phyloP scores from a whole-genome alignment of 2,329 filamentous ascomycete genomes.

The Raffaelea albimanens region DNA sequence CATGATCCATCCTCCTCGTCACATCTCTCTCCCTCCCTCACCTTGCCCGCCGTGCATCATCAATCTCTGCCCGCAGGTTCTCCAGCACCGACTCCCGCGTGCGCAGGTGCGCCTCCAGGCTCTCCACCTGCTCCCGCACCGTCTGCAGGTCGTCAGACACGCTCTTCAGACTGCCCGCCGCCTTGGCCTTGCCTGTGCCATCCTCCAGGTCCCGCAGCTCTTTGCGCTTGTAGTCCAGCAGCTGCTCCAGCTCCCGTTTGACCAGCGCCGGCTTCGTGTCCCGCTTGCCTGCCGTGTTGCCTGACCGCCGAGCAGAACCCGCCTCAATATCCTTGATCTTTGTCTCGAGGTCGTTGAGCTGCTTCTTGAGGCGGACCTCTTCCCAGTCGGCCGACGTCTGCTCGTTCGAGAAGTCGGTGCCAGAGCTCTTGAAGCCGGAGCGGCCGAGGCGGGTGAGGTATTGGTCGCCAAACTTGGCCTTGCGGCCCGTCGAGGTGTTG shows the following conservation, averaged over 20 bases:
- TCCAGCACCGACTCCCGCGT: conserved; percentile 67
- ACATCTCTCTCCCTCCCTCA: conserved; percentile 15
- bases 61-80: conserved; percentile 71
- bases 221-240: conserved; percentile 88
- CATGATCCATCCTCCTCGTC: neutral
- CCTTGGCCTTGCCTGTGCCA: conserved; percentile 57
- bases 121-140: conserved; percentile 91
- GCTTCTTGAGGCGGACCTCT: conserved; percentile 88
- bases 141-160: conserved; percentile 79
- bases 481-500: conserved; percentile 73
- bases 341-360: conserved; percentile 78
- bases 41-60: conserved; percentile 65
- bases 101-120: conserved; percentile 72
- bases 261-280: conserved; percentile 82
- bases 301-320: conserved; percentile 47
- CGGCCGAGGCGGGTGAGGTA: conserved; percentile 88
- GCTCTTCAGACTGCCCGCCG: conserved; percentile 61
- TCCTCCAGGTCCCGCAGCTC: conserved; percentile 67
- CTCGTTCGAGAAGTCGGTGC: conserved; percentile 77
- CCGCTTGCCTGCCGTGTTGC: conserved; percentile 43
- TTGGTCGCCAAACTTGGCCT: conserved; percentile 95
- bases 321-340: conserved; percentile 79
- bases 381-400: conserved; percentile 92
- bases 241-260: conserved; percentile 85
- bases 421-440: conserved; percentile 67